Evolutionary conservation across 495 filamentous ascomycete genomes (phyloP).

Genomic region (Aspergillus steynii): DNA sequence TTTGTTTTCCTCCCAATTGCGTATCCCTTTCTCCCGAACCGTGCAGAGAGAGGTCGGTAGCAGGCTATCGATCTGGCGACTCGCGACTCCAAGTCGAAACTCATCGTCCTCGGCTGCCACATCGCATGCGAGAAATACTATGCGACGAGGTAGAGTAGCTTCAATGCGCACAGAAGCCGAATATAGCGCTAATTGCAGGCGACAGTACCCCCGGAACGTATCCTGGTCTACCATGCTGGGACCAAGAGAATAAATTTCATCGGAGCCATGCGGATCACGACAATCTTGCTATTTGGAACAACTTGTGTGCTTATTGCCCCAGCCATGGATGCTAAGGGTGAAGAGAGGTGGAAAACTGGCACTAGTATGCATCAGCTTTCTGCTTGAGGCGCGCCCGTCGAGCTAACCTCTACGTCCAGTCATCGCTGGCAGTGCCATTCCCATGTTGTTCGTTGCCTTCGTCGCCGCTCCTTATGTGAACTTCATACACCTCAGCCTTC

Average conservation of each 20-base stretch:
- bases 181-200: constrained; percentile 17
- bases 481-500: constrained; percentile 69
- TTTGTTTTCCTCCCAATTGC: neutral
- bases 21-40: neutral
- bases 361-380: constrained; percentile 38
- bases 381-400: neutral
- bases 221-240: constrained; percentile 74
- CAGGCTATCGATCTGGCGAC: neutral
- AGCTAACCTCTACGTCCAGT: constrained; percentile 37
- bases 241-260: constrained; percentile 64
- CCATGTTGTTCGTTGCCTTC: constrained; percentile 65
- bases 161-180: neutral
- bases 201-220: constrained; percentile 51
- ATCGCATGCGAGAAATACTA: constrained; percentile 26
- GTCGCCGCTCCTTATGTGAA: constrained; percentile 69
- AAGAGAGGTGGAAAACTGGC: constrained; percentile 45
- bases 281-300: constrained; percentile 67
- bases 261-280: constrained; percentile 66
- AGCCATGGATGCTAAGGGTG: constrained; percentile 50
- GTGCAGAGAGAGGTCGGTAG: neutral
- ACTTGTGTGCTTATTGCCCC: constrained; percentile 63
- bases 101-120: constrained; percentile 17
- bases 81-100: constrained; percentile 2
- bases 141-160: constrained; percentile 31
- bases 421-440: constrained; percentile 58